phyloP scores from a whole-genome alignment of 257 asterid species.

The Primulina huaijiensis region DNA sequence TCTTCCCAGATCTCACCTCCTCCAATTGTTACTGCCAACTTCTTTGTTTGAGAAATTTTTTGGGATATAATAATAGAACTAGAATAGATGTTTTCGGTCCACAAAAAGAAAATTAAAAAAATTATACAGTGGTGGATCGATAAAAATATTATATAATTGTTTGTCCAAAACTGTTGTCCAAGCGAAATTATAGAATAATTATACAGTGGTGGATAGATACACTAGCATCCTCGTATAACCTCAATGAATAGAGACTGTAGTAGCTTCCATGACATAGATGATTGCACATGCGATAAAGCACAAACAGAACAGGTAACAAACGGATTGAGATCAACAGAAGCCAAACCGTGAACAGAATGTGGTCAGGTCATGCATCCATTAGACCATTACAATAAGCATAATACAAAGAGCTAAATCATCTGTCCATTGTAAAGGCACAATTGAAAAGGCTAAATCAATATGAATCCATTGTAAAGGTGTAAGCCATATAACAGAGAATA shows the following conservation, averaged over 20 bases:
- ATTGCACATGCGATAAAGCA: neutral
- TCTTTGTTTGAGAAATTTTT: neutral
- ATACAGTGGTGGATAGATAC: slow-evolving; percentile 7
- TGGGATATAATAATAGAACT: too few species aligned
- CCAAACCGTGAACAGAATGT: neutral
- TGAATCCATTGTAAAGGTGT: neutral
- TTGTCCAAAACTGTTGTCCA: slow-evolving; percentile 12
- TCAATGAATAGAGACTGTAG: slow-evolving; percentile 22
- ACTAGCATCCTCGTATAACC: slow-evolving; percentile 4
- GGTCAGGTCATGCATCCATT: neutral
- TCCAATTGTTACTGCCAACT: slow-evolving; percentile 9
- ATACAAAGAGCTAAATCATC: too few species aligned
- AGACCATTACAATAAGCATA: neutral
- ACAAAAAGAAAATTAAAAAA: neutral
- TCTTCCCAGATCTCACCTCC: slow-evolving; percentile 19
- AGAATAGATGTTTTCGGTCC: neutral
- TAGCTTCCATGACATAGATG: slow-evolving; percentile 8
- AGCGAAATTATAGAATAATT: neutral
- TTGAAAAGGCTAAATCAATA: too few species aligned
- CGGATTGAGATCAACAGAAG: neutral
- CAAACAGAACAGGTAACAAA: neutral
- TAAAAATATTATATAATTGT: neutral
- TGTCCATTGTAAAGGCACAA: neutral
- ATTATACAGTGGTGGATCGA: too few species aligned
- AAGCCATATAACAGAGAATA: neutral